Conservation (phyloP, 2,329 filamentous ascomycete species). For the Furcasterigmium furcatum region DNA sequence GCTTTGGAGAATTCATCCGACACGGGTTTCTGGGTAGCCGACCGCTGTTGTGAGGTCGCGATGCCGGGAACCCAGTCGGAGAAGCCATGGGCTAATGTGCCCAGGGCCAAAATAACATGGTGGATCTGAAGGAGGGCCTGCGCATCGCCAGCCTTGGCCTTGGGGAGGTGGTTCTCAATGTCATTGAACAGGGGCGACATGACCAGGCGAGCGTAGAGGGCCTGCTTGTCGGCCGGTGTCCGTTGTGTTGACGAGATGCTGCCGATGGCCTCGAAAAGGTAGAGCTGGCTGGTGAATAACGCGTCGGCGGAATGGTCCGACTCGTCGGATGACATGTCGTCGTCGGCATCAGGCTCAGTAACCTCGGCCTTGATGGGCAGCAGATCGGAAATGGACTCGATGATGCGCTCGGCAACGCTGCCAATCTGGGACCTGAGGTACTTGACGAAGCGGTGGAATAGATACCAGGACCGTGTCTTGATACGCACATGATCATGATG, state of each 20-base stretch:
- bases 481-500: conserved; percentile 87
- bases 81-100: conserved; percentile 87
- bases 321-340: conserved; percentile 94
- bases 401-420: conserved; percentile 86
- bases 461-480: conserved; percentile 90
- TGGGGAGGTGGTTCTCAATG: conserved; percentile 73
- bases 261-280: conserved; percentile 91
- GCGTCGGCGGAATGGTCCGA: conserved; percentile 88
- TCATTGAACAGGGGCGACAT: conserved; percentile 89
- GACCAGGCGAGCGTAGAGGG: conserved; percentile 80
- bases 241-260: conserved; percentile 80
- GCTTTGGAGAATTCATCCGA: conserved; percentile 82
- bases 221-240: conserved; percentile 81
- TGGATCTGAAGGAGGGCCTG: conserved; percentile 86
- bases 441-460: conserved; percentile 91
- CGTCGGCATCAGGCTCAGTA: conserved; percentile 72
- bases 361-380: conserved; percentile 89
- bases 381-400: conserved; percentile 84
- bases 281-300: conserved; percentile 86
- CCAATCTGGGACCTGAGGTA: conserved; percentile 81
- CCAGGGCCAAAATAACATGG: conserved; percentile 93
- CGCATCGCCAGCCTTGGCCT: conserved; percentile 77
- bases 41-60: conserved; percentile 39
- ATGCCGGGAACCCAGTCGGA: conserved; percentile 77
- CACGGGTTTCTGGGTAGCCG: conserved; percentile 60